phyloP scores from a whole-genome alignment of 768 basidiomycete species.

The Favolaschia claudopus region DNA sequence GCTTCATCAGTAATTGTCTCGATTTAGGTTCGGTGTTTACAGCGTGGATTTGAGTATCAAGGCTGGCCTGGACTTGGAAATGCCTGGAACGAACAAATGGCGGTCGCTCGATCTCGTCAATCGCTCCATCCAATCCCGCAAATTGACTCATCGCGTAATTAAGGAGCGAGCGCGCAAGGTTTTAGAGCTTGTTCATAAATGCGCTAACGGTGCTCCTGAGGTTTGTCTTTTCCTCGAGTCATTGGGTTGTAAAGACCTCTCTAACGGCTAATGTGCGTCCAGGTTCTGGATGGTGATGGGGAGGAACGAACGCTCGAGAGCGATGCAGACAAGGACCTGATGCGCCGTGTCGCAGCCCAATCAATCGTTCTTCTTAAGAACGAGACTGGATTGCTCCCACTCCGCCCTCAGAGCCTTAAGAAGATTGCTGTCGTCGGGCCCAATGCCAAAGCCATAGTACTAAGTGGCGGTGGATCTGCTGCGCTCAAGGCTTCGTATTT shows the following conservation, averaged over 20 bases:
- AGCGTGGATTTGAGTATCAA: constrained; percentile 69
- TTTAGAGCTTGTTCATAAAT: constrained; percentile 73
- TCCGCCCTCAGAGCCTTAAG: constrained; percentile 56
- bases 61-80: constrained; percentile 83
- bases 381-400: constrained; percentile 59
- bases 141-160: constrained; percentile 68
- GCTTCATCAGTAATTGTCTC: background rate
- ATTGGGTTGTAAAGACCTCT: background rate
- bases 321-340: constrained; percentile 65
- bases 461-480: constrained; percentile 79
- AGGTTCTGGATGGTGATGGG: constrained; percentile 79
- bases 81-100: constrained; percentile 83
- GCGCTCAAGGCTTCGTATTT: constrained; percentile 79
- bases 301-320: constrained; percentile 68
- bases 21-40: constrained; percentile 73
- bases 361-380: constrained; percentile 84
- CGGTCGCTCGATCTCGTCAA: constrained; percentile 72
- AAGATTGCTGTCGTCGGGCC: constrained; percentile 81
- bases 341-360: constrained; percentile 72
- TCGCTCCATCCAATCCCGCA: constrained; percentile 64
- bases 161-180: constrained; percentile 74
- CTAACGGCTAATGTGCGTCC: background rate
- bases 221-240: constrained; percentile 44
- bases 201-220: constrained; percentile 71
- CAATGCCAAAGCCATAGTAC: constrained; percentile 67